phyloP scores from a whole-genome alignment of 139 green algal genomes.

The Micractinium sp. region DNA sequence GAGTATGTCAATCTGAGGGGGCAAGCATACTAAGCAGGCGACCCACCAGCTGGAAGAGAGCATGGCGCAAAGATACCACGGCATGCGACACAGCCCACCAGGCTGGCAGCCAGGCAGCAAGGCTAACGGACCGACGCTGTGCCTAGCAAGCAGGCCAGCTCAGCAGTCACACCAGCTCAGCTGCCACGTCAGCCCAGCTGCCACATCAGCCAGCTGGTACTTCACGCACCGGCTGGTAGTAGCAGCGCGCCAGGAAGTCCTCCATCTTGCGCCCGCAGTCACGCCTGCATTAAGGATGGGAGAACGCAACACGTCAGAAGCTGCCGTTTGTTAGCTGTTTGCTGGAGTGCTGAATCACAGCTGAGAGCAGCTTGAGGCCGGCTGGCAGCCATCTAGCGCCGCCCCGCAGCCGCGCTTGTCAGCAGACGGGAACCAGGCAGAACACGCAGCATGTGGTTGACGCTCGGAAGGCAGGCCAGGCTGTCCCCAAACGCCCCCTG shows the following conservation, averaged over 20 bases:
- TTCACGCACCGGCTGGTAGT: slow-evolving; percentile 79
- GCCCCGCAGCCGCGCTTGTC: too few relatives aligned
- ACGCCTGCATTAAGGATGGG: slow-evolving; percentile 58
- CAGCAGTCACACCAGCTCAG: neutral
- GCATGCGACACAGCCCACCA: neutral
- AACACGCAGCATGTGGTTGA: too few relatives aligned
- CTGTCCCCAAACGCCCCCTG: too few relatives aligned
- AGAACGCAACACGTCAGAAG: neutral
- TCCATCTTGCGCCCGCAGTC: slow-evolving; percentile 77
- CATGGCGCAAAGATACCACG: neutral
- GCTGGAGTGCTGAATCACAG: too few relatives aligned
- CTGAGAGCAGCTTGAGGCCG: too few relatives aligned
- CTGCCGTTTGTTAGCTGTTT: too few relatives aligned
- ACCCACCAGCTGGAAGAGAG: neutral
- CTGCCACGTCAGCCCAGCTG: neutral
- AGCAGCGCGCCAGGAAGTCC: slow-evolving; percentile 89
- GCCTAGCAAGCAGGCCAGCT: neutral
- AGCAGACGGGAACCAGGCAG: too few relatives aligned
- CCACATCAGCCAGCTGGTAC: neutral
- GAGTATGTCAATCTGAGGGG: neutral
- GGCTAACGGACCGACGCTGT: neutral
- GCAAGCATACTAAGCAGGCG: neutral
- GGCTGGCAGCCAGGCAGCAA: neutral
- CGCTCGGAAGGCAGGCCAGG: too few relatives aligned
- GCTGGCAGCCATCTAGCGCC: too few relatives aligned